Evolutionary conservation across 495 filamentous ascomycete genomes (phyloP), one percentile per base, ranked within the genome.

Genomic region (Beverwykella pulmonaria): DNA sequence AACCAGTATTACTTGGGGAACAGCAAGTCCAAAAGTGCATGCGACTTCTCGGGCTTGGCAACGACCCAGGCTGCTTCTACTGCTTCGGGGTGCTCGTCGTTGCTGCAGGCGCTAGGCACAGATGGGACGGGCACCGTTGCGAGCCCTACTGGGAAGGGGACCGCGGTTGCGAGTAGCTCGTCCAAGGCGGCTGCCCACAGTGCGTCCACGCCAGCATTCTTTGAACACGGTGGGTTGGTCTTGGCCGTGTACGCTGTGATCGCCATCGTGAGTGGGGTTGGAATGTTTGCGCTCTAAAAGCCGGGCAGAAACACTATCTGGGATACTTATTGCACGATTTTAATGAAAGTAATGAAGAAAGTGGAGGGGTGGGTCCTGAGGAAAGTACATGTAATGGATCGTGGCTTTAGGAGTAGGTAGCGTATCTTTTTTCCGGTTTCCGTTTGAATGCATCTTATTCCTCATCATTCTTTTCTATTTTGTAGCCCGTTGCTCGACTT

Each of bases 11-110:
- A 93, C 65, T 19, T 61, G n/a, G 58, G 47, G 78, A 75, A 81
- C 17, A 79, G 80, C 72, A 87, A 91, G 63, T 72, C 75, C 44
- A 71, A 78, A n/a, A 74, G 75, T 41, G 88, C 92, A 26, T 98
- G 94, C 75, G 81, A 86, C 78, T 98, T 96, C 78, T 76, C 80
- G 48, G 89, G 91, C 39, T 79, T 82, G 23, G 92, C 88, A 0
- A 75, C 65, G 1, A 77, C 69, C 54, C 79, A 75, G 71, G 71
- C 44, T 1, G 63, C 63, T 30, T 9, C 53, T 54, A 82, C 80
- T 23, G 73, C 78, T 50, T 76, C 64, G 66, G 79, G 79, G 63
- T 90, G 88, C 74, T 67, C 73, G 22, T 27, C 74, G 0, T 78
- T 90, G 54, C 74, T 91, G 57, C 79, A 77, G 54, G 75, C 88